Evolutionary conservation across 768 basidiomycete species (phyloP), one percentile per base, ranked within the genome.

Genomic region (Neoboletus brunneissimus): DNA sequence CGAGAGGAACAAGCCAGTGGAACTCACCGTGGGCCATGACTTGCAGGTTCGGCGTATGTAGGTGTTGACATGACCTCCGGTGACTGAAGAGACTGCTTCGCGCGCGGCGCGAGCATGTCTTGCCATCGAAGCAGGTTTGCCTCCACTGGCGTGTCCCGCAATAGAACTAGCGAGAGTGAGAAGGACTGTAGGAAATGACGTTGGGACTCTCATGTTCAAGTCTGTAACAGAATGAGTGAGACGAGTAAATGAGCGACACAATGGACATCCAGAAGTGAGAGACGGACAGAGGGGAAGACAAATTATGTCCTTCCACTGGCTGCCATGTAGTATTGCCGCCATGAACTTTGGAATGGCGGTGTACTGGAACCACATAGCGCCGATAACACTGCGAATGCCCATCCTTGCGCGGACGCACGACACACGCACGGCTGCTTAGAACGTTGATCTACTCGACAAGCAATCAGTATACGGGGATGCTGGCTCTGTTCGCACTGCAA

Each of bases 281-380:
- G 15, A 22, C 15, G 16, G 25, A 31, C 13, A 27, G 13, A 15
- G 34, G 31, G n/a, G n/a, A 10, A 29, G n/a, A 29, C 9, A 22
- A 20, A 51, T 18, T 25, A 25, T 10, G 9, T 12, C 20, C n/a
- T 44, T 46, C 32, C 15, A 31, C 2, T 12, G 13, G 46, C 46
- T 32, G 46, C n/a, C 18, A 22, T 47, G 37, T 29, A 22, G 11
- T n/a, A 9, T 32, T 38, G 16, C n/a, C 11, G 9, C 31, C 31
- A 25, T 50, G 32, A 16, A 40, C 35, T 57, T 34, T 51, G 44
- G 56, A 58, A 57, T 57, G 5, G 52, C 15, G 23, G 32, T 38
- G 16, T 55, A 40, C 44, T 20, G 29, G 35, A 9, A 16, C 16
- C 32, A 50, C 37, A 32, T 48, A n/a, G 18, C 22, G 22, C 41